Conservation (phyloP, 2,329 filamentous ascomycete species). For the Microcyclospora tardicrescens region DNA sequence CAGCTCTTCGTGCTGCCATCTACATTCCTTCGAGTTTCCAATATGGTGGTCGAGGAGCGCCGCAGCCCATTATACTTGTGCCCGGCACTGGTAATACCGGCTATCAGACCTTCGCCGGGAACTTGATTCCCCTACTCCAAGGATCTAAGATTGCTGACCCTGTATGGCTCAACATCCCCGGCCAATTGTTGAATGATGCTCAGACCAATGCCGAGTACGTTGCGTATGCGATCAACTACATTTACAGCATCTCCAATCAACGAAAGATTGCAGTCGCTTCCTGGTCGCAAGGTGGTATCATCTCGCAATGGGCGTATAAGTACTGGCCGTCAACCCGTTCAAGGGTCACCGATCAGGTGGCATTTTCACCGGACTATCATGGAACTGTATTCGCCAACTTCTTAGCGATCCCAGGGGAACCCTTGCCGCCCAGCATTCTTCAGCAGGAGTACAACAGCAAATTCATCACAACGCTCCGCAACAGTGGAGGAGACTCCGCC, state of each 20-base stretch:
- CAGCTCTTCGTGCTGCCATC: constrained; percentile 37
- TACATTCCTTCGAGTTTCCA: constrained; percentile 39
- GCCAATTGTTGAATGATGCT: constrained; percentile 33
- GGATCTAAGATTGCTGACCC: constrained; percentile 33
- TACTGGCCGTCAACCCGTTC: constrained; percentile 42
- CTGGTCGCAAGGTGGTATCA: constrained; percentile 44
- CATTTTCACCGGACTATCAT: constrained; percentile 41
- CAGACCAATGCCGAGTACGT: constrained; percentile 43
- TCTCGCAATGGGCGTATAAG: constrained; percentile 45
- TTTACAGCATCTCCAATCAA: constrained; percentile 28
- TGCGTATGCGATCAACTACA: constrained; percentile 47
- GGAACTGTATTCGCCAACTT: constrained; percentile 32
- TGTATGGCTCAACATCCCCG: constrained; percentile 45
- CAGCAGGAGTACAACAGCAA: constrained; percentile 36
- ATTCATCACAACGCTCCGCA: constrained; percentile 32
- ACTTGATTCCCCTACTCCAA: constrained; percentile 37
- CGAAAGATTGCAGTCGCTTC: constrained; percentile 34
- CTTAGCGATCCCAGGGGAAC: constrained; percentile 15
- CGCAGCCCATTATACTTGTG: constrained; percentile 38
- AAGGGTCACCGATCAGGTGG: constrained; percentile 38
- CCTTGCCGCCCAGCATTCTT: constrained; percentile 27
- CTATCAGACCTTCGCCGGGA: constrained; percentile 32
- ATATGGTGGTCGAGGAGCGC: constrained; percentile 28
- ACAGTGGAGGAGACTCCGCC: constrained; percentile 36
- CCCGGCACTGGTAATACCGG: constrained; percentile 41